Evolutionary conservation across 1,284 basidiomycete genomes (phyloP), one percentile per base, ranked within the genome.

Genomic region (Ustilago cynodontis): DNA sequence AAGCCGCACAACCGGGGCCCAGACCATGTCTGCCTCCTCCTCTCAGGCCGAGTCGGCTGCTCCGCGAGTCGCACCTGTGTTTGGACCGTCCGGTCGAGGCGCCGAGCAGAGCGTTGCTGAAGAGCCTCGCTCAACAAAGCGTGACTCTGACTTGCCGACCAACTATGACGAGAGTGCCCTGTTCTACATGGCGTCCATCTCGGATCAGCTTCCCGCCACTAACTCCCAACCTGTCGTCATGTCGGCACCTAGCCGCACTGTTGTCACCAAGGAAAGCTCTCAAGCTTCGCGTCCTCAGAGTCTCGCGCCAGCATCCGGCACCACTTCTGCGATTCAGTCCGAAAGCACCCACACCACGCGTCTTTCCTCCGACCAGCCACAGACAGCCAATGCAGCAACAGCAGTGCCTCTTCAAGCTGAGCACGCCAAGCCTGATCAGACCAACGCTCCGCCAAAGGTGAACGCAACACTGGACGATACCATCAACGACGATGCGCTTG

Each of bases 141-240:
- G 67, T 31, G 64, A 67, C 51, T 71, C 68, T 4, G 67, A 70
- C 29, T n/a, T 71, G 51, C 52, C 74, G 8, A 60, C 58, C 55
- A 71, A 68, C 28, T 83, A 82, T 65, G 81, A 83, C 65, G 81
- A 83, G 54, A 78, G 80, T 16, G 81, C 81, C 7, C 71, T 83
- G 24, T 83, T 77, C 68, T 83, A 75, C 71, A 82, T 83, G 67
- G 68, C 68, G 13, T 78, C 78, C 29, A 82, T 83, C 59, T 78
- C 78, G 5, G 81, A 83, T 26, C 77, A 78, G 72, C 80, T 82
- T 41, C 81, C 81, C 3, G 73, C 79, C 31, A 2, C 64, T 14
- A n/a, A 59, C 18, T 52, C 68, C 4, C 62, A 68, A 52, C 64
- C 70, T 39, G 60, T 60, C 57, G 71, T 69, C 33, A 65, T 68